Percentiles rank a stretch among this genome's conserved stretches.
Conservation (phyloP, 2,329 filamentous ascomycete species). For the Nigrograna mackinnonii region DNA sequence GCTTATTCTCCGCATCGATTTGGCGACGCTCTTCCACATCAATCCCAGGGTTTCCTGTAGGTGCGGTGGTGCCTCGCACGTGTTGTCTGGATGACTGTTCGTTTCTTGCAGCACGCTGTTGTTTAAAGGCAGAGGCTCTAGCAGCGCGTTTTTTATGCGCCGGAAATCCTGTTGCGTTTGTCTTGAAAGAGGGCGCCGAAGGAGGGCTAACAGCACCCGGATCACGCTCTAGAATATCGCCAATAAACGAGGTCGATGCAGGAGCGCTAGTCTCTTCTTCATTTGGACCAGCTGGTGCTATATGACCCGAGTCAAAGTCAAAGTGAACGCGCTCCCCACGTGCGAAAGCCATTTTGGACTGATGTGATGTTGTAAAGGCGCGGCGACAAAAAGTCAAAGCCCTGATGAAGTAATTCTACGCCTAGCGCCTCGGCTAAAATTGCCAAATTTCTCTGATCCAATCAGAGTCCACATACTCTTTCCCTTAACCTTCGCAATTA, state of each 20-base stretch:
- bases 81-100: slow-evolving; percentile 13
- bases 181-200: slow-evolving; percentile 62
- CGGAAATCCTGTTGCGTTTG: slow-evolving; percentile 75
- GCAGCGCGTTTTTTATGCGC: slow-evolving; percentile 75
- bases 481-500: too few relatives aligned
- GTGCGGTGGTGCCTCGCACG: background rate
- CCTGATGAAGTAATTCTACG: background rate
- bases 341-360: slow-evolving; percentile 46
- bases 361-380: background rate
- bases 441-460: too few relatives aligned
- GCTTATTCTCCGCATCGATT: slow-evolving; percentile 83
- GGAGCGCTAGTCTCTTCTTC: slow-evolving; percentile 17
- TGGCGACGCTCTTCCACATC: slow-evolving; percentile 62
- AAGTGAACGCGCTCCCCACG: slow-evolving; percentile 65
- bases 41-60: background rate
- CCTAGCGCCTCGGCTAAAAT: background rate
- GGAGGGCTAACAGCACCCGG: slow-evolving; percentile 63
- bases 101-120: slow-evolving; percentile 55
- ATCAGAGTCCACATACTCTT: too few relatives aligned
- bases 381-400: background rate
- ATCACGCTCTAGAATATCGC: slow-evolving; percentile 80
- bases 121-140: slow-evolving; percentile 78
- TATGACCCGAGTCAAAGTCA: slow-evolving; percentile 59
- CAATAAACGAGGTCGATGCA: slow-evolving; percentile 56
- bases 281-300: slow-evolving; percentile 25